Evolutionary conservation across 495 filamentous ascomycete species (phyloP).

Genomic region (Aspergillus leporis): DNA sequence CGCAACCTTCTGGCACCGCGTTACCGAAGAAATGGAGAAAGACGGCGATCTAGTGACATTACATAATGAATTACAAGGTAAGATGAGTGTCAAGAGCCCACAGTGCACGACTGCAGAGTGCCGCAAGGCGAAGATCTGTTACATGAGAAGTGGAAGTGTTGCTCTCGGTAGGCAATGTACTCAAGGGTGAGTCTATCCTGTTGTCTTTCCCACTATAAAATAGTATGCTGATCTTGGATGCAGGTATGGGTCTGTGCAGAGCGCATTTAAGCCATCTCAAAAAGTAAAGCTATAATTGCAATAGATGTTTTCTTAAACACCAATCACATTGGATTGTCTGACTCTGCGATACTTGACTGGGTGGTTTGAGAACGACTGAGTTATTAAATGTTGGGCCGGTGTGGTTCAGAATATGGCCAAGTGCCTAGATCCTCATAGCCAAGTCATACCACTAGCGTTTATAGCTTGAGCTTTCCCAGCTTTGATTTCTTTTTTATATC

Average conservation of each 20-base stretch:
- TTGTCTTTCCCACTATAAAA: not conserved
- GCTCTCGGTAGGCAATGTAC: conserved; percentile 52
- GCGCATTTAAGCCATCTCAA: conserved; percentile 17
- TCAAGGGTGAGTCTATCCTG: conserved; percentile 40
- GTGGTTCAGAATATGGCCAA: not conserved
- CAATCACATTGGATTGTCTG: not conserved
- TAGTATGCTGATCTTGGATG: conserved; percentile 5
- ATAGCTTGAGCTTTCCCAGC: not conserved
- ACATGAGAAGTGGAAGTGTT: conserved; percentile 58
- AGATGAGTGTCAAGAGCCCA: conserved; percentile 49
- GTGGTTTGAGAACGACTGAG: not conserved
- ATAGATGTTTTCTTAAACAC: not conserved
- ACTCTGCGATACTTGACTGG: too few relatives aligned
- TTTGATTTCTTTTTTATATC: not conserved
- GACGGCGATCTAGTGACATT: conserved; percentile 45
- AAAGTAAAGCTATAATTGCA: not conserved
- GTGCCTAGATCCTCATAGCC: not conserved
- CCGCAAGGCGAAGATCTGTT: conserved; percentile 57
- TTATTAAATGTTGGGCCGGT: not conserved
- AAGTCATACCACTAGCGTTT: not conserved
- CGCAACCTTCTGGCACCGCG: conserved; percentile 58
- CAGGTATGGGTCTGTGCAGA: conserved; percentile 39
- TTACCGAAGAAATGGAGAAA: conserved; percentile 60
- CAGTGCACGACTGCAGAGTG: conserved; percentile 53
- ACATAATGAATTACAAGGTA: conserved; percentile 58